Base-by-base conservation (phyloP, 306 rosid genomes). In the Leucaena leucocephala region DNA sequence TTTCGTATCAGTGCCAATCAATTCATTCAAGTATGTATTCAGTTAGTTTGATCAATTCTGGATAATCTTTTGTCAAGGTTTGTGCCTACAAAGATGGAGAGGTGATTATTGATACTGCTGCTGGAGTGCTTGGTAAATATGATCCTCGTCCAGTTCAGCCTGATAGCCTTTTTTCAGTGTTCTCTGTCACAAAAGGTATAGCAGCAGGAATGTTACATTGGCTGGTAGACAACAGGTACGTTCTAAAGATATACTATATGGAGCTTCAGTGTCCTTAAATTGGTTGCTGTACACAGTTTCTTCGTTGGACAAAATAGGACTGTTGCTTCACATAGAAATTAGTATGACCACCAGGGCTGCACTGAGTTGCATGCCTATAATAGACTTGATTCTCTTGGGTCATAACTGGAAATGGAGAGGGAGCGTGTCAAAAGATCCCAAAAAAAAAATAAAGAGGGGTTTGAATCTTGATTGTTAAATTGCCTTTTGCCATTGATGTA, bases 101-200 rank as follows among this genome's bases (percentile, higher is more conserved):
- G 81, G 98, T 96, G 79, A 89, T 96, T 72, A 89, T 96, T 81
- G 99, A 96, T 82, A 96, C 98, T 78, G 93, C 97, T 73, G 99
- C 99, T 84, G 99, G 99, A 85, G 80, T 90, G 81, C 97, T 96
- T 74, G 99, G 99, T 79, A 91, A 83, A 96, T 96, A 91, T 75
- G 98, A 96, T 86, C 99, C 99, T 44, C 99, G 99, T 75, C 99
- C 99, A 6, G 99, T 96, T 72, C 91, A 91, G 83, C 94, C 89
- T 19, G 97, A 93, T 82, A 96, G 93, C 84, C 99, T 96, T 78
- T 96, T 96, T 75, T 90, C 99, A 33, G 96, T 93, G 66, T 93
- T 96, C 79, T 96, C 99, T 81, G 96, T 62, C 27, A 91, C 99
- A 76, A 96, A 96, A 91, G 99, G 94, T 50, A 84, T 96, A 77